Conservation (phyloP, 352 stramenopile species). For the Phytophthora palmivora region DNA sequence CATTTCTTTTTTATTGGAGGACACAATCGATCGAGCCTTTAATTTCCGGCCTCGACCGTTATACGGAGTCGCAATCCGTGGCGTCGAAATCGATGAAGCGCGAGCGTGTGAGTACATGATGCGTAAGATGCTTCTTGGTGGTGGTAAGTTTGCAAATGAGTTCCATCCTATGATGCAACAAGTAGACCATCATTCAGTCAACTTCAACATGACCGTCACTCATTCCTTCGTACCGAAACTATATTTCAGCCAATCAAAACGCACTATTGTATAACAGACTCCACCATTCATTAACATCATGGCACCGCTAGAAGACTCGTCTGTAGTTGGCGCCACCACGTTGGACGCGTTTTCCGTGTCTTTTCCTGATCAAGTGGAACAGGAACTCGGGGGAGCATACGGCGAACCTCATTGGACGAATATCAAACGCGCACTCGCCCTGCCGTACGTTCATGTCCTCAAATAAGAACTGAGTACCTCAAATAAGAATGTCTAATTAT, state of each 20-base stretch:
- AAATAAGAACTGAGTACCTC: background rate
- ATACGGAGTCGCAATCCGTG: conserved; percentile 11
- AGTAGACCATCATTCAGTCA: conserved; percentile 10
- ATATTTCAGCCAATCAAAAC: conserved; percentile 5
- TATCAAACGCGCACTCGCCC: conserved; percentile 79
- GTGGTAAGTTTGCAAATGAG: conserved; percentile 21
- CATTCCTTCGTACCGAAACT: conserved; percentile 11
- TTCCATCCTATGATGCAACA: background rate
- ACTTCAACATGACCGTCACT: conserved; percentile 29
- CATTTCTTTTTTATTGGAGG: conserved; percentile 21
- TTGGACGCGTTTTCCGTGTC: conserved; percentile 72
- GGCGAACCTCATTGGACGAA: conserved; percentile 65
- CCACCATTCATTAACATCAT: conserved; percentile 31
- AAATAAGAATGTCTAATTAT: no score
- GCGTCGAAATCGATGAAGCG: conserved; percentile 10
- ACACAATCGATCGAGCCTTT: background rate
- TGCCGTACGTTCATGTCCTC: conserved; percentile 20
- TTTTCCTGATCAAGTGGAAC: conserved; percentile 75
- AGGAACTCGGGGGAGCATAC: conserved; percentile 65
- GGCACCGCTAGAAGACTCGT: conserved; percentile 87
- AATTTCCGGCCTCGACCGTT: conserved; percentile 1
- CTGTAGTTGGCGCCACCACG: conserved; percentile 82
- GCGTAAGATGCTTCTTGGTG: conserved; percentile 3
- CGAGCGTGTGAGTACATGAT: background rate
- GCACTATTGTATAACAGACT: conserved; percentile 5